Percentiles rank a stretch among this genome's conserved stretches.
Conservation (phyloP, 768 basidiomycete genomes). For the Suillus occidentalis region DNA sequence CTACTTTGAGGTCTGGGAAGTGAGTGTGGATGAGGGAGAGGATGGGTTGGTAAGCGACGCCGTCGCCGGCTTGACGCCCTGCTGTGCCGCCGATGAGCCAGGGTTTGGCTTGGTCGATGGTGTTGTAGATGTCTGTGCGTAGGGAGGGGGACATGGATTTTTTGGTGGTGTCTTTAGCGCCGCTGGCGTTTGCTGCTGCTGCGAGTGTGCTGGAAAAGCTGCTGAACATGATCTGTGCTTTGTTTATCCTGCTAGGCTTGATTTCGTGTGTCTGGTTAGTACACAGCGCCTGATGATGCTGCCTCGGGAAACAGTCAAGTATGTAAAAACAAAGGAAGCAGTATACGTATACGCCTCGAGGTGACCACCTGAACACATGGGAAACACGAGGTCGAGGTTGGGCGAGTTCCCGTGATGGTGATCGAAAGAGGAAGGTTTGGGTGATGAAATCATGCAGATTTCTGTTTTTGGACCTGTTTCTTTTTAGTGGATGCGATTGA, state of each 20-base stretch:
- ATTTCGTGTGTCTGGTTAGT: too few species aligned
- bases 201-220: constrained; percentile 44
- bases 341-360: constrained; percentile 1
- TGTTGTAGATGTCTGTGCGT: constrained; percentile 50
- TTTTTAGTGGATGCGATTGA: background rate
- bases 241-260: background rate
- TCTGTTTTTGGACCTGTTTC: background rate
- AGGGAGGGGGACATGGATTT: constrained; percentile 49
- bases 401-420: background rate
- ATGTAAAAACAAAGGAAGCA: constrained; percentile 16
- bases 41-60: constrained; percentile 48
- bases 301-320: constrained; percentile 9
- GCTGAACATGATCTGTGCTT: constrained; percentile 43
- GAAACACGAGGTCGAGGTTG: constrained; percentile 23
- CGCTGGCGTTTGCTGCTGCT: constrained; percentile 26
- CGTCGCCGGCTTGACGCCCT: constrained; percentile 52
- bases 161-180: constrained; percentile 29
- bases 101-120: constrained; percentile 45
- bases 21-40: constrained; percentile 49
- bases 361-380: constrained; percentile 9
- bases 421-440: constrained; percentile 1
- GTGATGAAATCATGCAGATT: background rate
- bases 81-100: constrained; percentile 43
- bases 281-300: background rate
- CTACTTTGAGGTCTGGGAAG: constrained; percentile 45